A percentile compares a stretch with the other conserved stretches of the same genome.
These are phyloP conservation scores for Lactarius vividus DNA, from an alignment of 768 basidiomycete genomes.

Conservation along the genomic window DNA sequence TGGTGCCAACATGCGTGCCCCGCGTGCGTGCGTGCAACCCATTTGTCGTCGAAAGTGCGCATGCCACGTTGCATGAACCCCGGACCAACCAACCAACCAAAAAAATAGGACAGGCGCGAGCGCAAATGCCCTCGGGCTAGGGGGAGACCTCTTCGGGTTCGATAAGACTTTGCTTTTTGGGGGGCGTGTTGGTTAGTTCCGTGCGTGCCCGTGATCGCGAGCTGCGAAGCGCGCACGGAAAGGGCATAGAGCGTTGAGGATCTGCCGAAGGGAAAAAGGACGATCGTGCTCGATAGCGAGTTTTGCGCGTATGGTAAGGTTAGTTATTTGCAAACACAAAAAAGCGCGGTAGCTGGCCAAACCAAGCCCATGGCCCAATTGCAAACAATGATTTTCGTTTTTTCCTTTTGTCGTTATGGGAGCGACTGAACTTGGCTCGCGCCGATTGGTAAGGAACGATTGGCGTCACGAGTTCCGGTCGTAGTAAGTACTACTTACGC, in stretches of 20 bases:
- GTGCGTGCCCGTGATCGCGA: not conserved
- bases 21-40: not conserved
- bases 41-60: not conserved
- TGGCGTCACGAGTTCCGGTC: not conserved
- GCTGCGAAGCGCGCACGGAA: not conserved
- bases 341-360: not conserved
- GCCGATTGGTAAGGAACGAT: not conserved
- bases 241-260: slow-evolving; percentile 2
- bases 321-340: not conserved
- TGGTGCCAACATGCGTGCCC: not conserved
- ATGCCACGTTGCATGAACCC: slow-evolving; percentile 13
- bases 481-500: not conserved
- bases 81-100: not conserved
- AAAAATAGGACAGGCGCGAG: not conserved
- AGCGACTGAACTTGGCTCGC: not conserved
- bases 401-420: not conserved
- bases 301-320: slow-evolving; percentile 2
- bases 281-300: slow-evolving; percentile 6
- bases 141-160: not conserved
- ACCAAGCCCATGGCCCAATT: not conserved
- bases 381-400: not conserved
- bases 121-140: not conserved
- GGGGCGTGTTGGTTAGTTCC: not conserved
- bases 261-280: not conserved
- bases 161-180: slow-evolving; percentile 12